Evolutionary conservation across 805 yeast species (phyloP).

Genomic region (Metschnikowia anglica): DNA sequence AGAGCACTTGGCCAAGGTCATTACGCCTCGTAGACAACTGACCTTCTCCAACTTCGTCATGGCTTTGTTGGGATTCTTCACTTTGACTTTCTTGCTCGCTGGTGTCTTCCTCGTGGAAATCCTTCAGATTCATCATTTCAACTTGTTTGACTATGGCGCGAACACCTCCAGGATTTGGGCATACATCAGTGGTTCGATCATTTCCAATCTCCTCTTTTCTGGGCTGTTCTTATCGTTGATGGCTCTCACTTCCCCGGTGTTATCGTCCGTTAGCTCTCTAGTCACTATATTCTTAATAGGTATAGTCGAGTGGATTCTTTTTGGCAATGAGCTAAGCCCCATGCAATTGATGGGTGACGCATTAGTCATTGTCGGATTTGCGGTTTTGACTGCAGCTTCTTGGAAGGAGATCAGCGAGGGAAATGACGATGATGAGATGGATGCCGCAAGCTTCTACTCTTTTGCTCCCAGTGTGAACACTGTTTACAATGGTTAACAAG

Average conservation of each 20-base stretch:
- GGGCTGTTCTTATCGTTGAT: conserved; percentile 72
- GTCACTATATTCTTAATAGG: conserved; percentile 82
- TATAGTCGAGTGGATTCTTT: conserved; percentile 65
- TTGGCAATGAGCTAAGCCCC: conserved; percentile 53
- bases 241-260: conserved; percentile 83
- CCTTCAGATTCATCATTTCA: conserved; percentile 56
- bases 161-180: conserved; percentile 40
- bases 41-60: conserved; percentile 79
- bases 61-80: conserved; percentile 61
- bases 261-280: conserved; percentile 64
- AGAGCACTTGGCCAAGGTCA: conserved; percentile 41
- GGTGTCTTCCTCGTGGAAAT: conserved; percentile 50
- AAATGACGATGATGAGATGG: conserved; percentile 45
- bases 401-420: conserved; percentile 63
- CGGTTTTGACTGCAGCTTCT: conserved; percentile 58
- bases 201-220: conserved; percentile 66
- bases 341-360: conserved; percentile 69
- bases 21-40: conserved; percentile 63
- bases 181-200: conserved; percentile 51
- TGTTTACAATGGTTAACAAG: conserved; percentile 5
- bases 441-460: conserved; percentile 41
- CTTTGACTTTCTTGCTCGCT: conserved; percentile 50
- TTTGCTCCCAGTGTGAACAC: conserved; percentile 37
- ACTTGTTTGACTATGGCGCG: conserved; percentile 48
- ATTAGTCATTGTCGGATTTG: conserved; percentile 68